These are phyloP conservation scores for Lepidium didymum DNA, from an alignment of 345 rosid species.

Conservation along the genomic window DNA sequence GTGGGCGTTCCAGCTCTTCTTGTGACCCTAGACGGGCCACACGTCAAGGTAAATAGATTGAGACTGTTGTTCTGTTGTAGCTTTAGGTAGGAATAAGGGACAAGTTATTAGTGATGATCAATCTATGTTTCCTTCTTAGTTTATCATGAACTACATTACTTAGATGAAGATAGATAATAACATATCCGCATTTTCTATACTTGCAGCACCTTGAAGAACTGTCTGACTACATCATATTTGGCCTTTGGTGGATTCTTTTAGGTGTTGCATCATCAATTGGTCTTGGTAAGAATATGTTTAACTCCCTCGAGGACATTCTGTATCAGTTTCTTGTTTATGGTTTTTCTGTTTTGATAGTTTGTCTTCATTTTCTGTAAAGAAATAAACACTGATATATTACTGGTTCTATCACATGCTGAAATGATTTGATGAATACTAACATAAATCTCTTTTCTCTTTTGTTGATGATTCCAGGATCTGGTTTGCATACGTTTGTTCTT, in stretches of 20 bases:
- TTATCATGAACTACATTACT: background rate
- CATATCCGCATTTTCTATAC: background rate
- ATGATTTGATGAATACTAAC: background rate
- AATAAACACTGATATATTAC: background rate
- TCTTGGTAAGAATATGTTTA: conserved; percentile 55
- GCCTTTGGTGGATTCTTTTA: conserved; percentile 85
- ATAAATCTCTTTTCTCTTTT: background rate
- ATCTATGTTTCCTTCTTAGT: background rate
- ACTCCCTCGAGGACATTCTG: background rate
- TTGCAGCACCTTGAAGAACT: conserved; percentile 74
- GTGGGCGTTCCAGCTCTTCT: conserved; percentile 40
- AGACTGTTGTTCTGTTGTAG: background rate
- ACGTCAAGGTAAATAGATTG: conserved; percentile 51
- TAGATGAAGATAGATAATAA: background rate
- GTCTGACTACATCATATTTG: conserved; percentile 53
- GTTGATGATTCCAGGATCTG: conserved; percentile 57
- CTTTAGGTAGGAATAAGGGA: background rate
- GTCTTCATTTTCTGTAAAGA: background rate
- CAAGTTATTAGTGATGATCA: background rate
- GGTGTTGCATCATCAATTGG: conserved; percentile 98
- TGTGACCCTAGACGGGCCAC: conserved; percentile 57
- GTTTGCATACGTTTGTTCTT: conserved; percentile 94
- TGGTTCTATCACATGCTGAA: background rate
- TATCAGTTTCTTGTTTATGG: background rate
- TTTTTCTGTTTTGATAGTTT: background rate